Base-by-base conservation (phyloP, 345 rosid species). In the Nephelium lappaceum region DNA sequence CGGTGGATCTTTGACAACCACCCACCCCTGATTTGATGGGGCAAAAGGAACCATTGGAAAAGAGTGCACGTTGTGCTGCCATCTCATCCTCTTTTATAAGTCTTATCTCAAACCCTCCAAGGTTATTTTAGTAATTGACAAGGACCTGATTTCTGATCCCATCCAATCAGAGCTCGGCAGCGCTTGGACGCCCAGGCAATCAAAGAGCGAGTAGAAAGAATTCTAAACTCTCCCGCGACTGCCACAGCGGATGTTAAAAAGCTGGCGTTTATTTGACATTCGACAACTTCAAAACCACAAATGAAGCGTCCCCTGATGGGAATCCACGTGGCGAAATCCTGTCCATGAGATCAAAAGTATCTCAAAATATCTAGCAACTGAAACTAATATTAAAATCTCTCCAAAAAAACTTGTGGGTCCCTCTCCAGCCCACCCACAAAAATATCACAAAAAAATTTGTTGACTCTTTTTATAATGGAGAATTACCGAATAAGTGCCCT, bases 291-390 rank as follows among this genome's bases (percentile, higher is more conserved):
- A 47, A 75, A 42, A 42, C 82, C 80, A 79, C 82, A 58, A 66
- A 67, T 60, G n/a, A 18, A 57, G 51, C 43, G 27, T 6, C 11
- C 72, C 16, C n/a, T 62, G 7, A 7, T 4, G 14, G n/a, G 31
- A 71, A 16, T 61, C 81, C 83, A 83, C 85, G 80, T 79, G 85
- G 53, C 83, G 3, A 15, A 36, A 21, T 55, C 0, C 4, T 8
- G 49, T 64, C 85, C 85, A 83, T 41, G 24, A 72, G 83, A 83
- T 62, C 14, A 4, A 25, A 60, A 60, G n/a, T 60, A 68, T 43
- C 79, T 5, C 19, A 82, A 82, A 79, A 82, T 82, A 81, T 82
- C 72, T 63, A 6, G 10, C 66, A 25, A 36, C 10, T n/a, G 55
- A 55, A 70, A 70, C 66, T 61, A 68, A 67, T 71, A 51, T 63